Percentiles rank a stretch among this genome's conserved stretches.
These are phyloP conservation scores for Phytophthora tentaculata DNA, from an alignment of 352 stramenopile species.

Conservation along the genomic window DNA sequence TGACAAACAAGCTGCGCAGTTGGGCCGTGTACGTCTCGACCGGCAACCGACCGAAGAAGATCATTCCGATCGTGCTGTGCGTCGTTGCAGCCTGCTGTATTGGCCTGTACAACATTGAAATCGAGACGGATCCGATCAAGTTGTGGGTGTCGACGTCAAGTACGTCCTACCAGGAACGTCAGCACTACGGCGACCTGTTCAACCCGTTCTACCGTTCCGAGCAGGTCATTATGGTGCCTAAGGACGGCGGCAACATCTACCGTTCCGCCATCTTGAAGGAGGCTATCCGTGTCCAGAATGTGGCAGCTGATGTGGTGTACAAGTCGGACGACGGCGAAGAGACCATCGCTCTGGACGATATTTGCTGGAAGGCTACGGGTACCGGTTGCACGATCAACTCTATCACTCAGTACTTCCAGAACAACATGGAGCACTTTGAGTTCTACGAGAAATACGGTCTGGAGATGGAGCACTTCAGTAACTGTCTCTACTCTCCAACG, in stretches of 20 bases:
- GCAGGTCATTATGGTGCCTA: slow-evolving; percentile 69
- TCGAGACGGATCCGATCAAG: slow-evolving; percentile 71
- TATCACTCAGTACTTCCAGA: slow-evolving; percentile 76
- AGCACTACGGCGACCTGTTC: slow-evolving; percentile 69
- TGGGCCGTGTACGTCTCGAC: slow-evolving; percentile 54
- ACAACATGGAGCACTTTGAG: slow-evolving; percentile 64
- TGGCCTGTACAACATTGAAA: slow-evolving; percentile 52
- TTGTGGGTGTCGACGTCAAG: slow-evolving; percentile 69
- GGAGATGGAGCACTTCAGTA: slow-evolving; percentile 61
- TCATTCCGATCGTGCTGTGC: slow-evolving; percentile 46
- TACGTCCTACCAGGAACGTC: slow-evolving; percentile 58
- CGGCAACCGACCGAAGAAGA: slow-evolving; percentile 44
- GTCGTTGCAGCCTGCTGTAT: slow-evolving; percentile 44
- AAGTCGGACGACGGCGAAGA: slow-evolving; percentile 28
- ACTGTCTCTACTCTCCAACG: slow-evolving; percentile 62
- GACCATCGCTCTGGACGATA: slow-evolving; percentile 49
- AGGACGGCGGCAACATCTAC: slow-evolving; percentile 64
- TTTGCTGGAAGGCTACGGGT: slow-evolving; percentile 74
- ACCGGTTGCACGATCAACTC: slow-evolving; percentile 63
- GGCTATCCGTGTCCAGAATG: slow-evolving; percentile 55
- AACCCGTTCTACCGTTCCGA: slow-evolving; percentile 79
- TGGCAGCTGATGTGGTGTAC: slow-evolving; percentile 48
- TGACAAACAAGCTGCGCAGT: slow-evolving; percentile 44
- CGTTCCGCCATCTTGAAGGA: slow-evolving; percentile 59
- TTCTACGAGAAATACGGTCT: slow-evolving; percentile 60